Evolutionary conservation across 768 basidiomycete species (phyloP).

Genomic region (Suillus paluster): DNA sequence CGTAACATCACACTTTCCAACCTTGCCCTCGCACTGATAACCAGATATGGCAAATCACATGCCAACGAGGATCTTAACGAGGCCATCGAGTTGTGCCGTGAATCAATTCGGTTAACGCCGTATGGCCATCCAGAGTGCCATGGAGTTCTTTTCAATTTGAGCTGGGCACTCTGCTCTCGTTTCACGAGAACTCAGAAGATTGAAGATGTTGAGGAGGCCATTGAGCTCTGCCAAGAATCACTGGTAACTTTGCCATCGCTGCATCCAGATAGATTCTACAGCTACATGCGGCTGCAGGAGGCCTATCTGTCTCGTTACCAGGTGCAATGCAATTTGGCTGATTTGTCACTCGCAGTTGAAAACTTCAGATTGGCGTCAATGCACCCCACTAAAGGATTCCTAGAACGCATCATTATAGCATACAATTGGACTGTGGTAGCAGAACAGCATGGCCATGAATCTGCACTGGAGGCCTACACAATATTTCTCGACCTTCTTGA

Average conservation of each 20-base stretch:
- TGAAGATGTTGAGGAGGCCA: not conserved
- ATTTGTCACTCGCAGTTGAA: not conserved
- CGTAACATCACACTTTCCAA: constrained; percentile 10
- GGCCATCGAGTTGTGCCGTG: not conserved
- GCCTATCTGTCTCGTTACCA: not conserved
- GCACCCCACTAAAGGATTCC: not conserved
- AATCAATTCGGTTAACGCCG: not conserved
- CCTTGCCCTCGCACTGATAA: constrained; percentile 20
- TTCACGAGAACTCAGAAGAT: not conserved
- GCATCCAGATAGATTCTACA: not conserved
- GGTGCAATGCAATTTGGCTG: not conserved
- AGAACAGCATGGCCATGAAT: no score
- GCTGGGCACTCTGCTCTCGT: not conserved
- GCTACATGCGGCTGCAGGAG: not conserved
- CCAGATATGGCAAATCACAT: not conserved
- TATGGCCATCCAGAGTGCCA: not conserved
- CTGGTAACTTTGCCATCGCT: not conserved
- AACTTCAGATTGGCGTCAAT: not conserved
- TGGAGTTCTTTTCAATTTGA: not conserved
- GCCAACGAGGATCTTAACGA: constrained; percentile 1
- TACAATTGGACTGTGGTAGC: no score
- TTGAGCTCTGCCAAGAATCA: not conserved
- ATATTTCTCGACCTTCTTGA: not conserved
- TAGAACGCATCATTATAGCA: not conserved
- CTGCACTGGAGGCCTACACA: not conserved